These are phyloP conservation scores for Pleurozium schreberi DNA, from an alignment of 225 moss, liverwort and hornwort species.

Conservation along the genomic window DNA sequence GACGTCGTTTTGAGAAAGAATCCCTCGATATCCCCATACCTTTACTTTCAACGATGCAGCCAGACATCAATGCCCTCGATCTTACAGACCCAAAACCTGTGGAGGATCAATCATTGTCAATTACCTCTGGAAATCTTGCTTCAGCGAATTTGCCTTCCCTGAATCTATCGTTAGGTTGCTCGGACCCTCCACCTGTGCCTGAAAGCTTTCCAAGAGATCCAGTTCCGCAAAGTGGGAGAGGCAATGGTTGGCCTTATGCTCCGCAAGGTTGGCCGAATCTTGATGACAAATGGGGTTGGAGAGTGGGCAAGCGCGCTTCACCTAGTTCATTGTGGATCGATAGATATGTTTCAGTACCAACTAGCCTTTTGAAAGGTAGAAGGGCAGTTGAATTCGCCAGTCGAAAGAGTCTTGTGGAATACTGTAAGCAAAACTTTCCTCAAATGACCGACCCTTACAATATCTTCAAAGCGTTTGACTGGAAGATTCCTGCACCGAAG, in stretches of 20 bases:
- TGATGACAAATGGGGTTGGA: conserved; percentile 78
- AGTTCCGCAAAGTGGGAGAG: conserved; percentile 38
- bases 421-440: conserved; percentile 47
- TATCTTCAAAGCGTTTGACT: conserved; percentile 72
- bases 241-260: conserved; percentile 83
- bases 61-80: not conserved
- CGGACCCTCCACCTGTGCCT: conserved; percentile 42
- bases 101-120: not conserved
- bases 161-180: not conserved
- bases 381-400: conserved; percentile 52
- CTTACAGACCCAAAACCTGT: not conserved
- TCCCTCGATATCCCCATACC: not conserved
- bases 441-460: conserved; percentile 35
- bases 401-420: conserved; percentile 40
- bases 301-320: conserved; percentile 52
- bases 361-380: conserved; percentile 43
- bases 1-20: not conserved
- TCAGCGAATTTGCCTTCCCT: not conserved
- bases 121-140: not conserved
- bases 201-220: conserved; percentile 36
- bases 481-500: conserved; percentile 59
- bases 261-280: conserved; percentile 71
- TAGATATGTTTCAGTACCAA: conserved; percentile 51
- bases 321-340: conserved; percentile 49
- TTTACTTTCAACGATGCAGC: not conserved